Evolutionary conservation across 352 stramenopile species (phyloP), one percentile per base, ranked within the genome.

Genomic region (Pythium sp.): DNA sequence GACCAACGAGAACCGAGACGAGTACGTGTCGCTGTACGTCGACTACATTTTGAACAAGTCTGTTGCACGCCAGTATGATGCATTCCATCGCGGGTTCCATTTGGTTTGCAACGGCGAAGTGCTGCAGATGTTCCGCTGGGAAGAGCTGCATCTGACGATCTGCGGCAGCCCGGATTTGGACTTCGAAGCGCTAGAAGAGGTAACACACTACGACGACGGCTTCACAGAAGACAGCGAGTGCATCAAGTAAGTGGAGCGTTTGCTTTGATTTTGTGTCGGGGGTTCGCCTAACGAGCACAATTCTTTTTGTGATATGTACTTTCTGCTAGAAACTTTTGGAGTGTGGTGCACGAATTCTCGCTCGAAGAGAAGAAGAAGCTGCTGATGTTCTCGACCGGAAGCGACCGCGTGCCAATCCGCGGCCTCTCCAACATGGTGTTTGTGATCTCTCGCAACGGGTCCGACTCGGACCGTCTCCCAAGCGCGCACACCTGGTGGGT

Each of bases 291-390:
- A 63, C 9, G 22, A 24, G 59, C 9, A 22, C 7, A 12, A 6
- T 49, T 49, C 3, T 51, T 18, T 36, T 7, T n/a, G 15, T 18
- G 24, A 1, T 9, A 15, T 12, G n/a, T 47, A 9, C 59, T 22
- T 60, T 3, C 12, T 54, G n/a, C 41, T n/a, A 92, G 83, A 62
- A 73, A 90, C 71, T 94, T 95, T 65, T 95, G 88, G 88, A 82
- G 78, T 22, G 75, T 95, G 11, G 83, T 95, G n/a, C 86, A 94
- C 64, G 82, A 84, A 24, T 76, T 95, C 55, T 75, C 79, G 36
- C 73, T 93, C 18, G 83, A 92, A 55, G 83, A 95, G 60, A 95
- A 95, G 75, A 92, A 92, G 70, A 89, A 94, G 69, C 65, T 97
- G 47, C 72, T 97, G 38, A 85, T 86, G 61, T 97, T 97, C 62